These are phyloP conservation scores for Aspergillus asperescens DNA, from an alignment of 495 filamentous ascomycete species.

Conservation along the genomic window DNA sequence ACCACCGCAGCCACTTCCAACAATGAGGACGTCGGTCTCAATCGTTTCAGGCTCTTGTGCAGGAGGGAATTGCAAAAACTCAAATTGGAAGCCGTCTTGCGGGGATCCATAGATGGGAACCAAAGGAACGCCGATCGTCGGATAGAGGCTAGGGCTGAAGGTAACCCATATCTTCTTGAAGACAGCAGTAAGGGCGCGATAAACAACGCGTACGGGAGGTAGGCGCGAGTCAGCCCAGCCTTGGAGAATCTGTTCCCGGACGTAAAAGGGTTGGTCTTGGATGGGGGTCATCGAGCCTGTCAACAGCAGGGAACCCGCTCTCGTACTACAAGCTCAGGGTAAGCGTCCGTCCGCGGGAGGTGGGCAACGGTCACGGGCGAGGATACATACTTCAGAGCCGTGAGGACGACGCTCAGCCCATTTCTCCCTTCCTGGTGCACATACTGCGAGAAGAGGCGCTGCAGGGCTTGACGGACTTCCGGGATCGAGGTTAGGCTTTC, in stretches of 20 bases:
- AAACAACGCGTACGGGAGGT: constrained; percentile 50
- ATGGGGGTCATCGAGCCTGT: constrained; percentile 61
- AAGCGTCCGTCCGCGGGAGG: neutral
- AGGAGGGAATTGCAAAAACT: constrained; percentile 48
- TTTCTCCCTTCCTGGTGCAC: constrained; percentile 45
- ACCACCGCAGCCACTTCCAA: constrained; percentile 87
- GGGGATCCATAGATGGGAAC: constrained; percentile 57
- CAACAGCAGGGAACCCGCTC: constrained; percentile 59
- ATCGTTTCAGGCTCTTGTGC: constrained; percentile 48
- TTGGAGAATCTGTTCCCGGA: constrained; percentile 56
- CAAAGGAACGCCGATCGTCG: constrained; percentile 58
- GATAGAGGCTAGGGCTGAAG: constrained; percentile 51
- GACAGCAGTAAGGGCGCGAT: constrained; percentile 51
- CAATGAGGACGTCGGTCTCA: constrained; percentile 76
- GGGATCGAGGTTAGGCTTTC: constrained; percentile 47
- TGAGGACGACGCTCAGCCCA: constrained; percentile 48
- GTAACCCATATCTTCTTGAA: constrained; percentile 55
- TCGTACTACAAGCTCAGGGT: constrained; percentile 48
- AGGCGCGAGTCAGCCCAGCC: constrained; percentile 56
- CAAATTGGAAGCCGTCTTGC: constrained; percentile 49
- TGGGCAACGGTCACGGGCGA: no score
- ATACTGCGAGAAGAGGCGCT: constrained; percentile 40
- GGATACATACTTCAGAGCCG: constrained; percentile 47
- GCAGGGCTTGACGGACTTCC: constrained; percentile 39
- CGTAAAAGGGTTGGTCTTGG: constrained; percentile 54